phyloP scores from a whole-genome alignment of 1,139 yeast genomes.

The Ogataea hybrid region DNA sequence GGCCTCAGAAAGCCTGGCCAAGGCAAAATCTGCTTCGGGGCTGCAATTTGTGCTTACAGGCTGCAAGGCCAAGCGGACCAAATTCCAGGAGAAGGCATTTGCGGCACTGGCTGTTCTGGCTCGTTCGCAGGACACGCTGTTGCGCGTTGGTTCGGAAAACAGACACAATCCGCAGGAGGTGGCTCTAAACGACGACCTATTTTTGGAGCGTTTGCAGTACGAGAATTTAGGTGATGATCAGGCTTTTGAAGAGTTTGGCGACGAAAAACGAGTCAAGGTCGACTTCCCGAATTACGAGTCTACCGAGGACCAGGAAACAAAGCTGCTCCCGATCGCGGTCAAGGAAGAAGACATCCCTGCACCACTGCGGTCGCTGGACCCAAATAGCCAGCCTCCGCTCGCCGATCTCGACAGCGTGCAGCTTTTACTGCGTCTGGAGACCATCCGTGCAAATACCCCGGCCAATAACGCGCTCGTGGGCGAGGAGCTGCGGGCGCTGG shows the following conservation, averaged over 20 bases:
- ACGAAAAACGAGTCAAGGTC: slow-evolving; percentile 42
- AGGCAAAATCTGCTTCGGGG: slow-evolving; percentile 57
- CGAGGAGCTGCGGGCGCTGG: slow-evolving; percentile 77
- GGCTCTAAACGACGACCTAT: slow-evolving; percentile 70
- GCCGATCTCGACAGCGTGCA: slow-evolving; percentile 71
- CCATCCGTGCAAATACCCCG: slow-evolving; percentile 71
- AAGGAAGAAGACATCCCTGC: slow-evolving; percentile 63
- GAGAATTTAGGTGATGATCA: slow-evolving; percentile 57
- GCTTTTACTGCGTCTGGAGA: slow-evolving; percentile 62
- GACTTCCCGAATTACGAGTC: slow-evolving; percentile 31
- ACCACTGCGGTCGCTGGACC: slow-evolving; percentile 58
- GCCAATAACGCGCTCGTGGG: slow-evolving; percentile 66
- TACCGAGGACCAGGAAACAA: slow-evolving; percentile 18
- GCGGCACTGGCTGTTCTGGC: slow-evolving; percentile 83
- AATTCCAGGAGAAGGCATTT: slow-evolving; percentile 68
- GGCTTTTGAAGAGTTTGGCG: slow-evolving; percentile 30
- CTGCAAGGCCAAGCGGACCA: slow-evolving; percentile 84
- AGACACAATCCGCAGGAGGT: slow-evolving; percentile 49
- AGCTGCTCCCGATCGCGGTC: slow-evolving; percentile 58
- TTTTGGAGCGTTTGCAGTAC: slow-evolving; percentile 71
- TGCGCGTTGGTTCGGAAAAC: slow-evolving; percentile 24
- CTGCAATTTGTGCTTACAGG: slow-evolving; percentile 76
- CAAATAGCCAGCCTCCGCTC: slow-evolving; percentile 77
- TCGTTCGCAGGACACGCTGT: slow-evolving; percentile 41
- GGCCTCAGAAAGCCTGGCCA: slow-evolving; percentile 47